phyloP scores from a whole-genome alignment of 2,329 filamentous ascomycete species.

The Teratosphaeriaceae sp. region DNA sequence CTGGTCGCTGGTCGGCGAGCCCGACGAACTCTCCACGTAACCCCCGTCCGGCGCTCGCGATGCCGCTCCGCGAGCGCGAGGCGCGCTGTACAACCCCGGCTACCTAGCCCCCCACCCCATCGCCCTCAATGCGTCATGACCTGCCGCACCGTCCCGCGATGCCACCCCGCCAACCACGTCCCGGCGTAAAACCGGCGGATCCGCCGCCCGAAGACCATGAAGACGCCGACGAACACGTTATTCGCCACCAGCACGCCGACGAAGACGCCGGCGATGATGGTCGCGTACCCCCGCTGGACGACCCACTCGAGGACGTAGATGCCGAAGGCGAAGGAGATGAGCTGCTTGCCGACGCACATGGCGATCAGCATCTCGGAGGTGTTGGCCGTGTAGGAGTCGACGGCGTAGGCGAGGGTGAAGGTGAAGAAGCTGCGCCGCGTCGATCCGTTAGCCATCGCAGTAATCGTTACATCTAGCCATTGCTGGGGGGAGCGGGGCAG shows the following conservation, averaged over 20 bases:
- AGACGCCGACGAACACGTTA: slow-evolving; percentile 14
- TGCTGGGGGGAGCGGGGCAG: not conserved
- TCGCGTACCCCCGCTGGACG: slow-evolving; percentile 25
- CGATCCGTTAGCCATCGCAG: slow-evolving; percentile 1
- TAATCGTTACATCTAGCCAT: not conserved
- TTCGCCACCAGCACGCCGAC: slow-evolving; percentile 28
- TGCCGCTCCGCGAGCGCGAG: too few species aligned
- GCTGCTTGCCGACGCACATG: slow-evolving; percentile 32
- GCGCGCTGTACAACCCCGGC: too few species aligned
- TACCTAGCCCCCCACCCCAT: too few species aligned
- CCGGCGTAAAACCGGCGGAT: not conserved
- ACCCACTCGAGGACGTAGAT: slow-evolving; percentile 33
- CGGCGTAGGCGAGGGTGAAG: slow-evolving; percentile 54
- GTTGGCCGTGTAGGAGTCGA: slow-evolving; percentile 53
- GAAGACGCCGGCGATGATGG: slow-evolving; percentile 31
- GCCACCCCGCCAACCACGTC: not conserved
- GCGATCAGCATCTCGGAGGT: slow-evolving; percentile 55
- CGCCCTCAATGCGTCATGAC: slow-evolving; percentile 16
- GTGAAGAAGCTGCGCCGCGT: slow-evolving; percentile 25
- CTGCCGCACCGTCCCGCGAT: slow-evolving; percentile 8
- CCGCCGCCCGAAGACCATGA: not conserved
- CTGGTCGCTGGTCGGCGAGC: too few species aligned
- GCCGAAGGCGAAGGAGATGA: slow-evolving; percentile 29
- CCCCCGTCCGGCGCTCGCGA: too few species aligned
- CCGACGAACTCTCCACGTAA: too few species aligned